These are phyloP conservation scores for Caloboletus inedulis DNA, from an alignment of 1,284 basidiomycete species.

Conservation along the genomic window DNA sequence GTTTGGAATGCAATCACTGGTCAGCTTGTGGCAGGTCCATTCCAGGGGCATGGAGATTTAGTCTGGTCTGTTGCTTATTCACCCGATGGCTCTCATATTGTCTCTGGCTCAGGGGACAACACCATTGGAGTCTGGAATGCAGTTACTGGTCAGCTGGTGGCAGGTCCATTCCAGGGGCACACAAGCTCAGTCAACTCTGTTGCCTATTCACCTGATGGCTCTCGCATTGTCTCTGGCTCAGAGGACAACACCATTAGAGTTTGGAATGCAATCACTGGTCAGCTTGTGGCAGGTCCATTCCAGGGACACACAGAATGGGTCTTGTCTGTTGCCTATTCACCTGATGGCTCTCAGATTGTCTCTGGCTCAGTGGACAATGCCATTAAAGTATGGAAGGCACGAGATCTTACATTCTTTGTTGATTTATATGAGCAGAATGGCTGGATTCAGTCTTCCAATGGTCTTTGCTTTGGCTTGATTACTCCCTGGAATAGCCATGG, in stretches of 20 bases:
- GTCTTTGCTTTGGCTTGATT: not conserved
- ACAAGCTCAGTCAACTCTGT: not conserved
- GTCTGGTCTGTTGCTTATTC: not conserved
- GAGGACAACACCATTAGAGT: too few species aligned
- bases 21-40: not conserved
- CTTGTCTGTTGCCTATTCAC: not conserved
- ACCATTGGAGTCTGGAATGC: too few species aligned
- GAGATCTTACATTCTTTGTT: not conserved
- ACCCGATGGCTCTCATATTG: too few species aligned
- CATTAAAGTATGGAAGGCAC: not conserved
- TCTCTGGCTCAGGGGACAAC: too few species aligned
- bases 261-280: too few species aligned
- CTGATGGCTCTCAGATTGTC: not conserved
- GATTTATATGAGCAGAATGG: not conserved
- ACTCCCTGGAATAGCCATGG: not conserved
- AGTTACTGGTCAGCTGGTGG: too few species aligned
- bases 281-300: too few species aligned
- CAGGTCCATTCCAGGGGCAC: too few species aligned
- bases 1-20: not conserved
- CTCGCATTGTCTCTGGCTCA: too few species aligned
- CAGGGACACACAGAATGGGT: too few species aligned
- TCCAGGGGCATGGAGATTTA: not conserved
- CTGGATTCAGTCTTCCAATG: not conserved
- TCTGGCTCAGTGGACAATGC: not conserved
- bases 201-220: not conserved